Evolutionary conservation across 768 basidiomycete genomes (phyloP).

Genomic region (Sutorius australiensis): DNA sequence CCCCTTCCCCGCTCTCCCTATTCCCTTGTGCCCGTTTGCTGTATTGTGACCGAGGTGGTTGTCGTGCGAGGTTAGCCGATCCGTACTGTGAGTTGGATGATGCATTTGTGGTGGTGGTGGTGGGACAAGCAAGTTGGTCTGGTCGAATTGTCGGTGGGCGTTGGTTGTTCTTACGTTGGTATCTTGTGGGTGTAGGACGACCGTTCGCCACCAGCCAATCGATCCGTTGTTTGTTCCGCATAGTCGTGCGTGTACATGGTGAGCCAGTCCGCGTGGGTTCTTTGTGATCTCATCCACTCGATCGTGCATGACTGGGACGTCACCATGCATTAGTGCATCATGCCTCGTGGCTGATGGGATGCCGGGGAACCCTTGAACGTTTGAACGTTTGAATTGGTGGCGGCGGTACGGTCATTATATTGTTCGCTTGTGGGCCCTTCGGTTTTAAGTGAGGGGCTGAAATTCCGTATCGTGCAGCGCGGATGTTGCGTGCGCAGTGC

Average conservation of each 20-base stretch:
- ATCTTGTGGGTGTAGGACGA: conserved; percentile 7
- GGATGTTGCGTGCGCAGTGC: no score
- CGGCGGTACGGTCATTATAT: no score
- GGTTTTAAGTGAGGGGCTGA: no score
- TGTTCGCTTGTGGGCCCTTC: no score
- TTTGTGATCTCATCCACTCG: not conserved
- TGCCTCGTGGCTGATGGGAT: no score
- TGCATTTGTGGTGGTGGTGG: conserved; percentile 2
- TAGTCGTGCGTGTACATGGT: not conserved
- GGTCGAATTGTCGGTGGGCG: conserved; percentile 5
- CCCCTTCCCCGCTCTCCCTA: not conserved
- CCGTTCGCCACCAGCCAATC: conserved; percentile 9
- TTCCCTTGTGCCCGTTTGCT: not conserved
- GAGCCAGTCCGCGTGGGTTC: not conserved
- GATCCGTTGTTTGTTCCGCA: conserved; percentile 1
- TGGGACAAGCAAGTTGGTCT: conserved; percentile 7
- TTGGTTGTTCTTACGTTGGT: conserved; percentile 4
- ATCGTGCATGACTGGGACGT: not conserved
- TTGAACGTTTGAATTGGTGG: no score
- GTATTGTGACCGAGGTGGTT: conserved; percentile 19
- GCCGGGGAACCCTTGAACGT: no score
- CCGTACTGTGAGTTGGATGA: conserved; percentile 13
- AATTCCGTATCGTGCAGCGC: no score
- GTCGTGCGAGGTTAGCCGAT: conserved; percentile 12
- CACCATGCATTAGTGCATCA: no score